phyloP scores from a whole-genome alignment of 495 filamentous ascomycete genomes.

The Neurospora hispaniola region DNA sequence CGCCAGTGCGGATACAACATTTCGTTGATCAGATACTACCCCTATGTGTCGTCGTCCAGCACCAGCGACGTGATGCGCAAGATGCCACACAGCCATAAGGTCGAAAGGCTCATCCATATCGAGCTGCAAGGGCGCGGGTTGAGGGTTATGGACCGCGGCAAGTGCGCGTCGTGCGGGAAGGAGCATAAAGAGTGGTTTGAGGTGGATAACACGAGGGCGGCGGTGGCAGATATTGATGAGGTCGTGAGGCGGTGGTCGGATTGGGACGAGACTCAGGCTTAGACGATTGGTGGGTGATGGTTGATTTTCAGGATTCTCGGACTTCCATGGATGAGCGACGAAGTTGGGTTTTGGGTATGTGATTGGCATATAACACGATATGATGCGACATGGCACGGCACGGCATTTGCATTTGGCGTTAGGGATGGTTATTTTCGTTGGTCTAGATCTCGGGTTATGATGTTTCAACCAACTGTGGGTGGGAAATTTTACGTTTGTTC shows the following conservation, averaged over 20 bases:
- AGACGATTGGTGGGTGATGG: not conserved
- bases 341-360: not conserved
- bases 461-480: not conserved
- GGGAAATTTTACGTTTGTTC: not conserved
- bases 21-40: conserved; percentile 83
- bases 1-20: conserved; percentile 84
- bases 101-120: conserved; percentile 83
- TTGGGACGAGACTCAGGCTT: conserved; percentile 48
- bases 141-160: conserved; percentile 40
- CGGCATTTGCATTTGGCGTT: not conserved
- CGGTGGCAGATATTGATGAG: conserved; percentile 68
- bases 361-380: not conserved
- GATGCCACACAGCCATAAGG: conserved; percentile 76
- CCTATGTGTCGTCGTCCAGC: conserved; percentile 53
- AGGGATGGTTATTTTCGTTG: not conserved
- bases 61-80: conserved; percentile 41
- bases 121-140: conserved; percentile 66
- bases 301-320: not conserved
- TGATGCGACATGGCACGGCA: not conserved
- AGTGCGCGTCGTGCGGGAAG: conserved; percentile 71
- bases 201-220: conserved; percentile 61
- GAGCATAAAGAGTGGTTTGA: conserved; percentile 96
- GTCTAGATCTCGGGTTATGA: not conserved
- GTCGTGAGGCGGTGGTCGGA: conserved; percentile 76
- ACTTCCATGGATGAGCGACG: not conserved